phyloP scores from a whole-genome alignment of 352 stramenopile species.

The Pythium myriotylum region DNA sequence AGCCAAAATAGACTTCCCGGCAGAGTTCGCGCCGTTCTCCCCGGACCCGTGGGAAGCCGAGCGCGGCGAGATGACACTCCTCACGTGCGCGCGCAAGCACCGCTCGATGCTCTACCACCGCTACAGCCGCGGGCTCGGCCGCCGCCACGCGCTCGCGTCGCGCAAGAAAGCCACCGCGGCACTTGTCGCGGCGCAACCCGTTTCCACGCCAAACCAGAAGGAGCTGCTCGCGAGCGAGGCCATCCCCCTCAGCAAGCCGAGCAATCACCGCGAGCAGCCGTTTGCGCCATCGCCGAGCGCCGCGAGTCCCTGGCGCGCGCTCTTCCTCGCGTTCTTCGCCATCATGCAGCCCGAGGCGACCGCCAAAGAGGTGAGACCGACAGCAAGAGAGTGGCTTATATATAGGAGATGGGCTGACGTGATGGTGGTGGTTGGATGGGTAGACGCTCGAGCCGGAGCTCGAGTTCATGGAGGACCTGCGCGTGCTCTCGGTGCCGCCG shows the following conservation, averaged over 20 bases:
- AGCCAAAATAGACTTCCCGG: conserved; percentile 18
- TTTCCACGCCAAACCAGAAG: conserved; percentile 3
- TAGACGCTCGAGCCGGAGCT: conserved; percentile 38
- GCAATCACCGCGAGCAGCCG: background rate
- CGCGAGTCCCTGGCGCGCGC: conserved; percentile 46
- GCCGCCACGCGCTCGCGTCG: conserved; percentile 32
- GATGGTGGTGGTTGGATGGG: conserved; percentile 3
- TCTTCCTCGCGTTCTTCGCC: conserved; percentile 59
- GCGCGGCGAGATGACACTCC: conserved; percentile 52
- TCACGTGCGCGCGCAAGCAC: conserved; percentile 54
- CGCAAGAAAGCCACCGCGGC: conserved; percentile 6
- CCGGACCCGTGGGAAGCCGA: conserved; percentile 13
- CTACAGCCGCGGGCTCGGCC: conserved; percentile 39
- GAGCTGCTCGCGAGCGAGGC: conserved; percentile 8
- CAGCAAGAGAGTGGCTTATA: too few relatives aligned
- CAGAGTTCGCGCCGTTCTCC: conserved; percentile 12
- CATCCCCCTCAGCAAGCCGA: conserved; percentile 14
- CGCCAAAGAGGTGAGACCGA: conserved; percentile 48
- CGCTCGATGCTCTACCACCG: conserved; percentile 53
- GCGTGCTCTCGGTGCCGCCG: conserved; percentile 47
- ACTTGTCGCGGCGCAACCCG: conserved; percentile 2
- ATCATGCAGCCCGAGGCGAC: conserved; percentile 67
- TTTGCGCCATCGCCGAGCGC: conserved; percentile 9
- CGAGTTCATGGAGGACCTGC: conserved; percentile 49
- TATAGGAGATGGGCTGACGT: background rate